These are phyloP conservation scores for Mycena epipterygia DNA, from an alignment of 768 basidiomycete species.

Conservation along the genomic window DNA sequence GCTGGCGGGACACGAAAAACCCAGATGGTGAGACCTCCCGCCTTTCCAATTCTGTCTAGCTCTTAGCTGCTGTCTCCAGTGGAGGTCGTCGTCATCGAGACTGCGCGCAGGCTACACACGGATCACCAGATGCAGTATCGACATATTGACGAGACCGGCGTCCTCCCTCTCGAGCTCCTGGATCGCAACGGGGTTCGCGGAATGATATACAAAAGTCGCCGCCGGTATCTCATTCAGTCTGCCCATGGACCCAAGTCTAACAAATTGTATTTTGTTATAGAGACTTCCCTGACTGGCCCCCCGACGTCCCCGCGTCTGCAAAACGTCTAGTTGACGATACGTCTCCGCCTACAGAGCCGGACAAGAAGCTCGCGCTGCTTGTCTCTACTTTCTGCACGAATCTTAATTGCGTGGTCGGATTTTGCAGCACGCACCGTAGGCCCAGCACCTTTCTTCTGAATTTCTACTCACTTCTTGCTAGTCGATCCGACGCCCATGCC, in stretches of 20 bases:
- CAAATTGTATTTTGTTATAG: constrained; percentile 34
- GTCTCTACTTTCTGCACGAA: constrained; percentile 65
- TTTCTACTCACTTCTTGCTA: constrained; percentile 12
- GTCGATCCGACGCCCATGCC: constrained; percentile 49
- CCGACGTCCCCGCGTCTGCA: constrained; percentile 22
- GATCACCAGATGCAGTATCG: constrained; percentile 53
- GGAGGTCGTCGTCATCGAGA: constrained; percentile 66
- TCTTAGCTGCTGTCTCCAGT: constrained; percentile 42
- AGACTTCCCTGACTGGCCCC: constrained; percentile 47
- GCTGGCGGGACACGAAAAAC: constrained; percentile 58
- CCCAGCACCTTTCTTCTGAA: not conserved
- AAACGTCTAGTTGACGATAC: constrained; percentile 21
- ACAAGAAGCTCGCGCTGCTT: constrained; percentile 46
- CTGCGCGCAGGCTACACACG: constrained; percentile 57
- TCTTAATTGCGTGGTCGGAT: constrained; percentile 62
- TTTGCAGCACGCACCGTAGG: constrained; percentile 66
- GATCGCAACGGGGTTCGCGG: constrained; percentile 43
- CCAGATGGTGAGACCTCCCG: constrained; percentile 53
- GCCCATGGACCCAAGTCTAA: not conserved
- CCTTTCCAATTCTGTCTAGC: not conserved
- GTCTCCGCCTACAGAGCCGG: constrained; percentile 9
- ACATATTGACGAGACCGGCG: constrained; percentile 61
- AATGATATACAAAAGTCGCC: constrained; percentile 40
- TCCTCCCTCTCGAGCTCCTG: constrained; percentile 58
- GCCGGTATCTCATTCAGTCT: constrained; percentile 30